Base-by-base conservation (phyloP, 1,284 basidiomycete species). In the Porodaedalea pini region DNA sequence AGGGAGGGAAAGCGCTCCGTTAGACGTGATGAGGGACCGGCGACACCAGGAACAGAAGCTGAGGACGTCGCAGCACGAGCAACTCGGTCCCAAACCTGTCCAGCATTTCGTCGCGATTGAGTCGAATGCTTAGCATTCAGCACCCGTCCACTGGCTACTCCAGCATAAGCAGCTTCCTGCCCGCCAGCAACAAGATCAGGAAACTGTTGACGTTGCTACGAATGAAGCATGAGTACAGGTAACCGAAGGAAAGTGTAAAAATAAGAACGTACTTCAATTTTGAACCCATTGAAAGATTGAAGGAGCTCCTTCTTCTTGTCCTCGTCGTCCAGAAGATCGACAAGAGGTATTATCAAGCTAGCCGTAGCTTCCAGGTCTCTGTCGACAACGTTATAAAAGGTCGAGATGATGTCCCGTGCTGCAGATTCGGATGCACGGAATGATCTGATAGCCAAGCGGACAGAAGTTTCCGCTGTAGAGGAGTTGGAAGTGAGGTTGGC, bases 61-160 rank as follows among this genome's bases (percentile, higher is more conserved):
- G 79, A 76, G 0, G 84, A 81, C 2, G 78, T 77, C 1, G 92
- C 94, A 0, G 92, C 94, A 55, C 83, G 83, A 19, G 92, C 94
- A 39, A 97, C 94, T 23, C 92, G 85, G 63, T 92, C 92, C 86
- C 83, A 93, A 0, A 97, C 81, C 59, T 85, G 80, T n/a, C 76
- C 70, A 15, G 80, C 76, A 0, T 80, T 78, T 2, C 81, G 80
- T 13, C 58, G 44, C 0, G 83, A 76, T 0, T 81, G 75, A 0
- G 88, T 88, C 0, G 83, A 80, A 54, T 88, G 82, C 69, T 95
- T 95, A 39, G 87, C 89, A 64, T 88, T 92, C 56, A 95, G 77
- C 25, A 94, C 85, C 2, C 89, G 83, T 2, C 90, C 92, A 34
- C 85, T 84, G 1, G 90, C 78, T 58, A 93, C 88, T 0, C 85